phyloP scores from a whole-genome alignment of 352 stramenopile species.

The Globisporangium acanthophoron region DNA sequence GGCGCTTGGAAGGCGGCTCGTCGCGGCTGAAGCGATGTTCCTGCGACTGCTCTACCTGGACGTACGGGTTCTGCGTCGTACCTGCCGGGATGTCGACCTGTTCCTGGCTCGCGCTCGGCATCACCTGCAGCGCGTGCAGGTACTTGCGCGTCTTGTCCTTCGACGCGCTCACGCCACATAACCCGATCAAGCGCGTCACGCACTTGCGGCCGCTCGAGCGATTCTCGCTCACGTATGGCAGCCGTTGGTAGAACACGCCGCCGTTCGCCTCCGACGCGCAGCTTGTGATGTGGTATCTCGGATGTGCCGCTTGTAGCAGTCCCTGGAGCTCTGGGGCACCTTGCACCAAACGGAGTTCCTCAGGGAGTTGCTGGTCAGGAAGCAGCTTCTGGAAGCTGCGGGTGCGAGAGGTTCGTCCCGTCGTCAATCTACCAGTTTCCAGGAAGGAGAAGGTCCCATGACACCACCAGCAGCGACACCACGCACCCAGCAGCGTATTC shows the following conservation, averaged over 20 bases:
- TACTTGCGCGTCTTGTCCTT: slow-evolving; percentile 82
- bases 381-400: slow-evolving; percentile 48
- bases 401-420: not conserved
- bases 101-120: slow-evolving; percentile 23
- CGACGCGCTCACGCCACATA: slow-evolving; percentile 45
- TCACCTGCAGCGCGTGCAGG: slow-evolving; percentile 68
- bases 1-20: slow-evolving; percentile 36
- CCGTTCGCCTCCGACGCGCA: slow-evolving; percentile 12
- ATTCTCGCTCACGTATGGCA: slow-evolving; percentile 71
- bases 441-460: not conserved
- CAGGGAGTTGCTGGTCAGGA: slow-evolving; percentile 50
- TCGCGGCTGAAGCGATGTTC: slow-evolving; percentile 5
- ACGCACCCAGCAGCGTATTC: slow-evolving; percentile 38
- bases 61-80: slow-evolving; percentile 71
- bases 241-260: slow-evolving; percentile 72
- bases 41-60: slow-evolving; percentile 17
- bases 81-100: slow-evolving; percentile 59
- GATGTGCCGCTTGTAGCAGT: slow-evolving; percentile 38
- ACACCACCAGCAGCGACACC: not conserved
- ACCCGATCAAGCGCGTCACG: slow-evolving; percentile 64
- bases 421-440: not conserved
- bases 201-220: slow-evolving; percentile 38
- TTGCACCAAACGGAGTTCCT: slow-evolving; percentile 29
- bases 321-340: slow-evolving; percentile 23
- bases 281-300: slow-evolving; percentile 77